Conservation (phyloP, 192 early-diverging fungal genomes). For the Backusella psychrophila region DNA sequence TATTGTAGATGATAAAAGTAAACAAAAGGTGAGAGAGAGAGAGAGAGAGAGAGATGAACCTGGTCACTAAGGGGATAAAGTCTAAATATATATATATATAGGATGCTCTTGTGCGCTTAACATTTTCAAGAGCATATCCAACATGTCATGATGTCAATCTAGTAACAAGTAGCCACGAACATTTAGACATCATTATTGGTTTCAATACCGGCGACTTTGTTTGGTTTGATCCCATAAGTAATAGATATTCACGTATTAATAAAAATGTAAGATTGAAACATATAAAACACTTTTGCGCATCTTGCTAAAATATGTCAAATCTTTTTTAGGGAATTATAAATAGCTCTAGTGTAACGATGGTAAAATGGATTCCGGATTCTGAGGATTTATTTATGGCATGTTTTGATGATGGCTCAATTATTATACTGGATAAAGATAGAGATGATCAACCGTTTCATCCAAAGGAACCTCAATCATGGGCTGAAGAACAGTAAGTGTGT, state of each 20-base stretch:
- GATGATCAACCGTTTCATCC: slow-evolving; percentile 67
- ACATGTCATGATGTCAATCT: slow-evolving; percentile 86
- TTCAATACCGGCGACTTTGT: slow-evolving; percentile 77
- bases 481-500: slow-evolving; percentile 20
- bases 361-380: slow-evolving; percentile 90
- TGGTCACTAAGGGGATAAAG: background rate
- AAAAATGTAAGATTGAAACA: slow-evolving; percentile 53
- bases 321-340: slow-evolving; percentile 57
- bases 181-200: slow-evolving; percentile 85
- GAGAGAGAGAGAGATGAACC: background rate
- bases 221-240: slow-evolving; percentile 84
- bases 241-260: slow-evolving; percentile 84
- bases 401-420: slow-evolving; percentile 79
- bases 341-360: slow-evolving; percentile 65
- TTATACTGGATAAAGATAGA: slow-evolving; percentile 84
- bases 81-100: background rate
- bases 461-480: slow-evolving; percentile 19
- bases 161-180: slow-evolving; percentile 61
- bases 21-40: background rate
- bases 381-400: slow-evolving; percentile 83
- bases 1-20: background rate
- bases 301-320: background rate
- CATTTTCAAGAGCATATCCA: slow-evolving; percentile 72
- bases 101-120: slow-evolving; percentile 40
- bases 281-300: background rate